phyloP scores from a whole-genome alignment of 2,329 filamentous ascomycete genomes.

The Scedosporium boydii region DNA sequence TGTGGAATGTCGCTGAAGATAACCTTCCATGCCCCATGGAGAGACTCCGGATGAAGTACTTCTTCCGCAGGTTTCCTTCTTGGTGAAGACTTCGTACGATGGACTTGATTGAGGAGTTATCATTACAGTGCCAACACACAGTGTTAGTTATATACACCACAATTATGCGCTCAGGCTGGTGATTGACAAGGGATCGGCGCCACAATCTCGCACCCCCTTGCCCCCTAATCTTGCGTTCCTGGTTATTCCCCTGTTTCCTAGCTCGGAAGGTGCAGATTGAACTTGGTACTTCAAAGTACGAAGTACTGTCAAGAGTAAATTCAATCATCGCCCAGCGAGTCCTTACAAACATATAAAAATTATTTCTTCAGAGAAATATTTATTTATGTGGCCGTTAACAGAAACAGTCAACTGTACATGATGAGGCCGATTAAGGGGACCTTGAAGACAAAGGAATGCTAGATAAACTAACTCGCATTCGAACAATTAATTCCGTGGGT shows the following conservation, averaged over 20 bases:
- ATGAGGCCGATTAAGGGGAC: no score
- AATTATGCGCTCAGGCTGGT: not conserved
- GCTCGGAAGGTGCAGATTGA: not conserved
- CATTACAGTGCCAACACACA: no score
- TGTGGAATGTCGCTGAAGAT: not conserved
- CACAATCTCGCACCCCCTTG: constrained; percentile 1
- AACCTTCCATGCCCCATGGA: not conserved
- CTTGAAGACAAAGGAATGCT: no score
- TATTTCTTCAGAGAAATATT: no score
- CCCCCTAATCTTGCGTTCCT: not conserved
- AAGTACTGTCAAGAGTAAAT: not conserved
- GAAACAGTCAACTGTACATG: no score
- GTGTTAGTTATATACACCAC: not conserved
- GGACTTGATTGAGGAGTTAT: not conserved
- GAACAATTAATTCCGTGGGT: no score
- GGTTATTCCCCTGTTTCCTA: not conserved
- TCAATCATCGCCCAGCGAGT: no score
- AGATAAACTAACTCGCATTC: no score
- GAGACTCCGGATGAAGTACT: not conserved
- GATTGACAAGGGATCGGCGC: constrained; percentile 4
- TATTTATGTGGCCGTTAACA: no score
- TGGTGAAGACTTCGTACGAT: not conserved
- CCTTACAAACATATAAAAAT: no score
- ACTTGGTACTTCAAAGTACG: not conserved
- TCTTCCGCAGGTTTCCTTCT: not conserved